Percentiles rank a stretch among this genome's conserved stretches.
These are phyloP conservation scores for Saturnispora galanensis DNA, from an alignment of 805 yeast species.

Conservation along the genomic window DNA sequence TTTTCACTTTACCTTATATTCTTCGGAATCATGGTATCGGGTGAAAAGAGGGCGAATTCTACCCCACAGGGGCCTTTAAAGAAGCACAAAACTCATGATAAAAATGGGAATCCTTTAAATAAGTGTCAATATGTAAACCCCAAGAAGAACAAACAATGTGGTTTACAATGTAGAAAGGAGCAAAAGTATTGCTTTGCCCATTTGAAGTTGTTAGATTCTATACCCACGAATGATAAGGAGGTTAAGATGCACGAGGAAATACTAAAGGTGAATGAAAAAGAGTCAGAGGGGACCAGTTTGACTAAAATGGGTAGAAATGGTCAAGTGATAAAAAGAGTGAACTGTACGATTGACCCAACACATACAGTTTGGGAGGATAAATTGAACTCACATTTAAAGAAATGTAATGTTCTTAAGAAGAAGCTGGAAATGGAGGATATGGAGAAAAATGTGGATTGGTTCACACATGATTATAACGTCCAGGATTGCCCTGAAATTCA, in stretches of 20 bases:
- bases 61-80: neutral
- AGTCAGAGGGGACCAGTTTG: neutral
- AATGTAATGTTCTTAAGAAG: slow-evolving; percentile 42
- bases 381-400: slow-evolving; percentile 44
- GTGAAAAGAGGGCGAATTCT: no score
- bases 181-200: slow-evolving; percentile 58
- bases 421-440: slow-evolving; percentile 29
- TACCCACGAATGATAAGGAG: slow-evolving; percentile 1
- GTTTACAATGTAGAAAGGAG: slow-evolving; percentile 44
- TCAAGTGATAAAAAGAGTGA: slow-evolving; percentile 36
- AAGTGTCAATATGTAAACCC: slow-evolving; percentile 41
- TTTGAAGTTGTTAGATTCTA: slow-evolving; percentile 10
- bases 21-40: no score
- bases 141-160: slow-evolving; percentile 48
- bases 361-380: slow-evolving; percentile 64
- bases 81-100: slow-evolving; percentile 4
- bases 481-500: slow-evolving; percentile 7
- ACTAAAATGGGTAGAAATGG: slow-evolving; percentile 18
- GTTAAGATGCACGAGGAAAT: neutral
- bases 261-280: neutral
- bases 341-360: slow-evolving; percentile 68
- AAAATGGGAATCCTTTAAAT: slow-evolving; percentile 6
- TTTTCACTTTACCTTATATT: no score
- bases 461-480: slow-evolving; percentile 36
- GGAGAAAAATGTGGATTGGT: slow-evolving; percentile 33